phyloP scores from a whole-genome alignment of 2,329 filamentous ascomycete species.

The Lachnellula cervina region DNA sequence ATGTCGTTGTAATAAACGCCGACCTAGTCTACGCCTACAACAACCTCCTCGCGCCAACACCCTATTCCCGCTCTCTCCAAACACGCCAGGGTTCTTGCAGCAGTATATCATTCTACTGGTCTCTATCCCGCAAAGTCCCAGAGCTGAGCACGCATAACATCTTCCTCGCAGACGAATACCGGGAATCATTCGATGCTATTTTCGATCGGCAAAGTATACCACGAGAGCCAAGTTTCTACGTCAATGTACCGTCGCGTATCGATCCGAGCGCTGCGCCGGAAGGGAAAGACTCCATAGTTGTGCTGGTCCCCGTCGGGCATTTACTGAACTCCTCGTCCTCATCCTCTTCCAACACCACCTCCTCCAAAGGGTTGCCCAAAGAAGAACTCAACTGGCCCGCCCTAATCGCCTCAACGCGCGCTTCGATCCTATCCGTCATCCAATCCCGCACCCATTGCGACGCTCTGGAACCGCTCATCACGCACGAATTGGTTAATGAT shows the following conservation, averaged over 20 bases:
- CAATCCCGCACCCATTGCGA: slow-evolving; percentile 53
- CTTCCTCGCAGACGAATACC: slow-evolving; percentile 69
- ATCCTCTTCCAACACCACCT: slow-evolving; percentile 16
- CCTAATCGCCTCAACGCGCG: slow-evolving; percentile 55
- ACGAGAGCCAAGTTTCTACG: slow-evolving; percentile 66
- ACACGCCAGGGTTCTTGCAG: slow-evolving; percentile 60
- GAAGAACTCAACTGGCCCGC: slow-evolving; percentile 54
- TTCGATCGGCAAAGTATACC: slow-evolving; percentile 67
- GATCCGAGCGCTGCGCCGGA: slow-evolving; percentile 63
- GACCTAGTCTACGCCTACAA: slow-evolving; percentile 72
- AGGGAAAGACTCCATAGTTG: slow-evolving; percentile 61
- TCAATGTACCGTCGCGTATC: slow-evolving; percentile 68
- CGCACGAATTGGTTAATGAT: slow-evolving; percentile 60
- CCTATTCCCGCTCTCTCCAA: slow-evolving; percentile 37
- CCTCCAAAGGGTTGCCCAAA: slow-evolving; percentile 19
- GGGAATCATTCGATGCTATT: slow-evolving; percentile 69
- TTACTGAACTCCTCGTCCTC: slow-evolving; percentile 43
- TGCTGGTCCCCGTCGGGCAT: slow-evolving; percentile 69
- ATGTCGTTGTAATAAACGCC: slow-evolving; percentile 66
- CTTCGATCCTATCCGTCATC: slow-evolving; percentile 57
- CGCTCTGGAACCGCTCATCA: slow-evolving; percentile 33
- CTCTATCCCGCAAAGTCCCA: slow-evolving; percentile 53
- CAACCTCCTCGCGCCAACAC: slow-evolving; percentile 48
- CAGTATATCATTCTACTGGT: slow-evolving; percentile 75
- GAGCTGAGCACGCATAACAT: slow-evolving; percentile 70